Evolutionary conservation across 2,329 filamentous ascomycete genomes (phyloP).

Genomic region (Fusarium xylarioides): DNA sequence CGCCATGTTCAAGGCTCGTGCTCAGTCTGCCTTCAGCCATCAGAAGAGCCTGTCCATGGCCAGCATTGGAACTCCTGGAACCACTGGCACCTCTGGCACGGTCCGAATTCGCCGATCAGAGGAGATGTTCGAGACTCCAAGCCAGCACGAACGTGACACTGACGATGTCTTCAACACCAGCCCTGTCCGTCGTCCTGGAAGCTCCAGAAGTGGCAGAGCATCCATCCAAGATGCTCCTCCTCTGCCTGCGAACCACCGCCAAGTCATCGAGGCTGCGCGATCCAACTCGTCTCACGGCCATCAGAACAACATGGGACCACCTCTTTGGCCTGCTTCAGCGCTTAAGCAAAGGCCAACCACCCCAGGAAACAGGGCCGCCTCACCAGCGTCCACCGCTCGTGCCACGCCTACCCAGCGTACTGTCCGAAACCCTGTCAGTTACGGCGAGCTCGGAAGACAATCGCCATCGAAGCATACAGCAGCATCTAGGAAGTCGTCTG

Average conservation of each 20-base stretch:
- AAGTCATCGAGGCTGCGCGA: conserved; percentile 83
- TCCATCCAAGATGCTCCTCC: conserved; percentile 67
- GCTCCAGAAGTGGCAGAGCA: conserved; percentile 71
- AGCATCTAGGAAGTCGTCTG: conserved; percentile 72
- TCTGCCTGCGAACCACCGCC: conserved; percentile 82
- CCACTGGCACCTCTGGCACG: conserved; percentile 51
- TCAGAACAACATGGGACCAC: conserved; percentile 78
- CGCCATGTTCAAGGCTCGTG: conserved; percentile 67
- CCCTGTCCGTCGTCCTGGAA: conserved; percentile 69
- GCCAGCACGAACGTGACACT: conserved; percentile 50
- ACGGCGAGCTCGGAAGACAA: conserved; percentile 58
- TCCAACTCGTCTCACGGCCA: conserved; percentile 61
- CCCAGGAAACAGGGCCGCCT: conserved; percentile 60
- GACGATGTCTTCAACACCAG: conserved; percentile 53
- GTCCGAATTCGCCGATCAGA: conserved; percentile 58
- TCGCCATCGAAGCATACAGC: conserved; percentile 55
- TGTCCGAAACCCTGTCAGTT: conserved; percentile 56
- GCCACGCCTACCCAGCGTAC: conserved; percentile 68
- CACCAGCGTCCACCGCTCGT: conserved; percentile 56
- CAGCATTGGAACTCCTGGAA: conserved; percentile 47
- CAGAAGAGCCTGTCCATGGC: conserved; percentile 50
- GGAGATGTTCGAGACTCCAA: conserved; percentile 59
- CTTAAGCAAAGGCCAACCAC: conserved; percentile 67
- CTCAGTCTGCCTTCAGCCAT: conserved; percentile 38
- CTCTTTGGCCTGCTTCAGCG: conserved; percentile 82